phyloP scores from a whole-genome alignment of 1,284 basidiomycete species.

The Sporisorium graminicola region DNA sequence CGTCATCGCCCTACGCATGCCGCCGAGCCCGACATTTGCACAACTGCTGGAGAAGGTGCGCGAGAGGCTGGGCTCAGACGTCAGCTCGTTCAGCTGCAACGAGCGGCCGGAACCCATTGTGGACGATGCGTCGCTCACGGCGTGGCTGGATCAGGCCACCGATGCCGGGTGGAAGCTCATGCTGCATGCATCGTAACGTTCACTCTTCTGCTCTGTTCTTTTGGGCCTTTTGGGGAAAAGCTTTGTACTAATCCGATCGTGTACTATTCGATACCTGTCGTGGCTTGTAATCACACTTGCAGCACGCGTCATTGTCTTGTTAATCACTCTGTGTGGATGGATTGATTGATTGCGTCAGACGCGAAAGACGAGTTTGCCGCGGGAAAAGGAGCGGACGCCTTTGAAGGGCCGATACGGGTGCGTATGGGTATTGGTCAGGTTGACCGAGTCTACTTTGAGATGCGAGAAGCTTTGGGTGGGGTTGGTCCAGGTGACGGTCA shows the following conservation, averaged over 20 bases:
- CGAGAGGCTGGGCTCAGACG: slow-evolving; percentile 82
- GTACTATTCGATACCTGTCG: not conserved
- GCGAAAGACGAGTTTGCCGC: slow-evolving; percentile 62
- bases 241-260: not conserved
- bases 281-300: not conserved
- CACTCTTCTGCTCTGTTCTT: not conserved
- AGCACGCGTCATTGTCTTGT: not conserved
- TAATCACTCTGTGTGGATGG: not conserved
- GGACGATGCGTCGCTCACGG: slow-evolving; percentile 79
- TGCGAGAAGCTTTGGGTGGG: slow-evolving; percentile 81
- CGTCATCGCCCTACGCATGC: slow-evolving; percentile 95
- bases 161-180: slow-evolving; percentile 86
- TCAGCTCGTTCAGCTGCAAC: slow-evolving; percentile 72
- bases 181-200: slow-evolving; percentile 79
- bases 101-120: slow-evolving; percentile 76
- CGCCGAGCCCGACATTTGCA: slow-evolving; percentile 85
- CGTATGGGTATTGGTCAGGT: slow-evolving; percentile 74
- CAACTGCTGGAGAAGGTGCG: slow-evolving; percentile 93
- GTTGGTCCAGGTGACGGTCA: slow-evolving; percentile 80
- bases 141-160: slow-evolving; percentile 76
- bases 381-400: slow-evolving; percentile 70
- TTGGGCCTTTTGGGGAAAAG: slow-evolving; percentile 1
- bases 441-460: slow-evolving; percentile 86
- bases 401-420: slow-evolving; percentile 77
- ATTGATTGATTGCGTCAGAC: slow-evolving; percentile 10